phyloP scores from a whole-genome alignment of 2,329 filamentous ascomycete species.

The Botrytis cinerea region DNA sequence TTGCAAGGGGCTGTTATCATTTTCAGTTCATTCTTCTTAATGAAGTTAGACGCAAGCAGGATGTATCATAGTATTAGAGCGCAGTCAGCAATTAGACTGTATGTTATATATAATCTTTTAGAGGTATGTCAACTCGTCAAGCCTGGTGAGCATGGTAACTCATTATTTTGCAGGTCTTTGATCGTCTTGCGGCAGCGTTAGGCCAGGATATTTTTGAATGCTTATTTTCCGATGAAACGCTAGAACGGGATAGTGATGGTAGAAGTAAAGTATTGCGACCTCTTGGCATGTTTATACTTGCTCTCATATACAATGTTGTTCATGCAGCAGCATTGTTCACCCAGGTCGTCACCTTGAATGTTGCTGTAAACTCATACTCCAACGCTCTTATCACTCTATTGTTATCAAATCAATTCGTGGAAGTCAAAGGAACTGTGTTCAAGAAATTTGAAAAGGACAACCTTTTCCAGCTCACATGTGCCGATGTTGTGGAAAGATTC shows the following conservation, averaged over 20 bases:
- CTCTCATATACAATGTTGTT: slow-evolving; percentile 81
- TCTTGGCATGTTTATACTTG: slow-evolving; percentile 86
- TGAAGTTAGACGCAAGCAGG: slow-evolving; percentile 89
- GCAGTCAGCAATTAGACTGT: slow-evolving; percentile 95
- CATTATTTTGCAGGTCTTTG: slow-evolving; percentile 84
- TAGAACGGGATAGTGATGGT: slow-evolving; percentile 83
- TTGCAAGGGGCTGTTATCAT: slow-evolving; percentile 88
- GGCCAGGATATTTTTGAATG: slow-evolving; percentile 97
- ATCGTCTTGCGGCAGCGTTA: slow-evolving; percentile 84
- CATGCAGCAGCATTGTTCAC: slow-evolving; percentile 92
- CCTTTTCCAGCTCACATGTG: slow-evolving; percentile 92
- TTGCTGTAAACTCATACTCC: slow-evolving; percentile 97
- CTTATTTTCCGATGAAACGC: slow-evolving; percentile 87
- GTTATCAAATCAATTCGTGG: slow-evolving; percentile 96
- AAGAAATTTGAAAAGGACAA: slow-evolving; percentile 99
- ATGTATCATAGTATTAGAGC: slow-evolving; percentile 98
- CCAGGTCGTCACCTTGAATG: slow-evolving; percentile 96
- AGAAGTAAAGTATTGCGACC: slow-evolving; percentile 89
- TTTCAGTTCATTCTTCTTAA: slow-evolving; percentile 78
- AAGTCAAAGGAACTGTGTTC: slow-evolving; percentile 98
- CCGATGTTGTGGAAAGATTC: slow-evolving; percentile 94
- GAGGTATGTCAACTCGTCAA: slow-evolving; percentile 55
- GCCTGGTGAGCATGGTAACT: slow-evolving; percentile 53
- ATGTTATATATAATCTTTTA: slow-evolving; percentile 97
- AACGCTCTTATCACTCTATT: slow-evolving; percentile 91